These are phyloP conservation scores for Nematocida displodere DNA, from an alignment of 371 early-diverging fungal genomes.

Conservation along the genomic window DNA sequence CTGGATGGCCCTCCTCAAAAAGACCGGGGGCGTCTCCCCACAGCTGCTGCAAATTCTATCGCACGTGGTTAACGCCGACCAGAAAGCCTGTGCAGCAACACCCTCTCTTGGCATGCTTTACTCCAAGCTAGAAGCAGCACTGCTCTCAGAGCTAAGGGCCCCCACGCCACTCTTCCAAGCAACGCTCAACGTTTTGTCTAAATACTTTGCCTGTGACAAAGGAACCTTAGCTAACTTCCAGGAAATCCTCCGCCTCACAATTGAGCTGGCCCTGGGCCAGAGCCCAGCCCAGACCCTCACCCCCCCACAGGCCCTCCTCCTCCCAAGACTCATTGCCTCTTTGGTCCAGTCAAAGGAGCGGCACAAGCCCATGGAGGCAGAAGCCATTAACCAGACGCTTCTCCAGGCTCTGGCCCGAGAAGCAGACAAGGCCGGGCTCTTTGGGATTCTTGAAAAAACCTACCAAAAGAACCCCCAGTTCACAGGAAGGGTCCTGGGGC, in stretches of 20 bases:
- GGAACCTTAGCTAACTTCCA: background rate
- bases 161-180: background rate
- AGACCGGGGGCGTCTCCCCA: constrained; percentile 1
- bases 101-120: constrained; percentile 6
- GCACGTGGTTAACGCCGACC: background rate
- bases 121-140: constrained; percentile 12
- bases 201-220: constrained; percentile 10
- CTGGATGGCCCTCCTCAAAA: constrained; percentile 1
- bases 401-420: background rate
- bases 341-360: constrained; percentile 28
- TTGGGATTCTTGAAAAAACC: constrained; percentile 2
- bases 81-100: background rate
- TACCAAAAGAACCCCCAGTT: constrained; percentile 18
- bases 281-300: too few species aligned
- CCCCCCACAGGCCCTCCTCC: too few species aligned
- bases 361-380: constrained; percentile 37
- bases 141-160: background rate
- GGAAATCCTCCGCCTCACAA: background rate
- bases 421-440: constrained; percentile 7
- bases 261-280: background rate
- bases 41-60: background rate
- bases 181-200: constrained; percentile 2
- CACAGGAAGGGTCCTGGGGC: constrained; percentile 26
- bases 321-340: too few species aligned
- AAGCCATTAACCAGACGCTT: constrained; percentile 20